Conservation (phyloP, 306 rosid species). For the Aeschynomene evenia region DNA sequence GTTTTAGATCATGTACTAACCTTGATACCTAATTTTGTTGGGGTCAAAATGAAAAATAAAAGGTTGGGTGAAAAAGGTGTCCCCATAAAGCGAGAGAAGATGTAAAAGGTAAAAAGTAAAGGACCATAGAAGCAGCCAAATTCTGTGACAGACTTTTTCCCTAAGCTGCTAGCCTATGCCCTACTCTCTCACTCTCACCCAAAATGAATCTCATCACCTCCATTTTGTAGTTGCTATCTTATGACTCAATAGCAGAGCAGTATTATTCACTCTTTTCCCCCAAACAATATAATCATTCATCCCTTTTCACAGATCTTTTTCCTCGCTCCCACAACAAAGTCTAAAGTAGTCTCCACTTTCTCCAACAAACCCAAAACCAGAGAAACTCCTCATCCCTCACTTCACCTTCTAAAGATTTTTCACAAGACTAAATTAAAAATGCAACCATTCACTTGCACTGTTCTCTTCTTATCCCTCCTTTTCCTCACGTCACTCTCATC, state of each 20-base stretch:
- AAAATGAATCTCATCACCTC: slow-evolving; percentile 40
- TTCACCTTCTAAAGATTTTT: background rate
- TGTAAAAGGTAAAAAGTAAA: slow-evolving; percentile 31
- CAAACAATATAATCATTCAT: no score
- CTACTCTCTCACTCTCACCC: slow-evolving; percentile 5
- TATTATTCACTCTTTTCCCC: background rate
- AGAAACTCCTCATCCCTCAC: no score
- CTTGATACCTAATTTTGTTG: no score
- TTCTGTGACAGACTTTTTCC: slow-evolving; percentile 33
- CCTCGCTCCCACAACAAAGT: background rate
- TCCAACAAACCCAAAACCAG: no score
- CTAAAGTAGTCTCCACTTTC: background rate
- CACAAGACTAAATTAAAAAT: background rate
- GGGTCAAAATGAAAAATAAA: no score
- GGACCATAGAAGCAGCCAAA: slow-evolving; percentile 48
- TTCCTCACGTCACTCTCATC: background rate
- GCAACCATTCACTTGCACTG: slow-evolving; percentile 24
- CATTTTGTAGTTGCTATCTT: no score
- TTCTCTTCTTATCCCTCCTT: background rate
- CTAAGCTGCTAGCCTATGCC: background rate
- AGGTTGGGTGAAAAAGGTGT: no score
- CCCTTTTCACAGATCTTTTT: slow-evolving; percentile 10
- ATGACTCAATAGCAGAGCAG: no score
- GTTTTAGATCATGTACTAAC: no score
- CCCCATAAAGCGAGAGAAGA: background rate